Percentiles rank a stretch among this genome's conserved stretches.
These are phyloP conservation scores for Graphilbum sp. DNA, from an alignment of 2,329 filamentous ascomycete species.

Conservation along the genomic window DNA sequence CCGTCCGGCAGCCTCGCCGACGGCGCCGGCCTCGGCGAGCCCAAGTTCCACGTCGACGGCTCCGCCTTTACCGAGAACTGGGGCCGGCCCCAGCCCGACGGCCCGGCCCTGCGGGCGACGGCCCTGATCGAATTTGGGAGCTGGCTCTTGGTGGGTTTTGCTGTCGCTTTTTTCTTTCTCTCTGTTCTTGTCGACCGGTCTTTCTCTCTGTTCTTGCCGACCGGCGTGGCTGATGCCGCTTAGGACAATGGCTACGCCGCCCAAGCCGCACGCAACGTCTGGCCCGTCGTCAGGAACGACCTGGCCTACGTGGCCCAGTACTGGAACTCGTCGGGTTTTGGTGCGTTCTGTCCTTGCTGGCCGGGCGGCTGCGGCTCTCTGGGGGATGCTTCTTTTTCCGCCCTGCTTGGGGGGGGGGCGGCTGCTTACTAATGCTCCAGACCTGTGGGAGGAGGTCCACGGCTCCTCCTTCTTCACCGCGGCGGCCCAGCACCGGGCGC, in stretches of 20 bases:
- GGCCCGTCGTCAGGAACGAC: constrained; percentile 64
- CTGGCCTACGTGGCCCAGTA: constrained; percentile 59
- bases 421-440: neutral
- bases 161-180: neutral
- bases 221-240: constrained; percentile 18
- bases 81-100: constrained; percentile 67
- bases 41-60: constrained; percentile 54
- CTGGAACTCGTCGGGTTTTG: constrained; percentile 51
- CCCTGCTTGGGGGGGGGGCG: too few relatives aligned
- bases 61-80: constrained; percentile 49
- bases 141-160: constrained; percentile 32
- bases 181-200: neutral
- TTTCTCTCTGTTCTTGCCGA: neutral
- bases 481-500: constrained; percentile 50
- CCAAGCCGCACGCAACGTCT: constrained; percentile 39
- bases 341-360: neutral
- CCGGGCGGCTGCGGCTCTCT: too few relatives aligned
- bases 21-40: constrained; percentile 46
- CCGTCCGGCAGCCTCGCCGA: constrained; percentile 44
- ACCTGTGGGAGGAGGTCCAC: constrained; percentile 70
- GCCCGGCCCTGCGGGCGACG: constrained; percentile 59
- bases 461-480: constrained; percentile 70
- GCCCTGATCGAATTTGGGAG: constrained; percentile 57
- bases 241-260: constrained; percentile 41
- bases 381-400: too few relatives aligned